Conservation (phyloP, 2,329 filamentous ascomycete genomes). For the Alternaria viburni region DNA sequence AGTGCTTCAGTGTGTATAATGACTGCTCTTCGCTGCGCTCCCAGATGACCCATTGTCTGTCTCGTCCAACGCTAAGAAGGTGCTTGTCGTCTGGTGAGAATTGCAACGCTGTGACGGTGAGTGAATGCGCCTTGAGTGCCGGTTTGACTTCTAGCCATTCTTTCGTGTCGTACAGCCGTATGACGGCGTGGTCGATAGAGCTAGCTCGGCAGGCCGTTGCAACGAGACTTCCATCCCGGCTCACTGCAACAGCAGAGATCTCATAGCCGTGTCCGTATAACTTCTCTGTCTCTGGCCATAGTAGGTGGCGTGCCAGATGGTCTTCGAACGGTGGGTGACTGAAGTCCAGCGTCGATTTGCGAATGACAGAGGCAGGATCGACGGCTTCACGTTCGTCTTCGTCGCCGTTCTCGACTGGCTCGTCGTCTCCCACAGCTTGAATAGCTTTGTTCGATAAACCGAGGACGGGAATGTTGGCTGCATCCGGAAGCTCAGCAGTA, state of each 20-base stretch:
- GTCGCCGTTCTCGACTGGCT: constrained; percentile 44
- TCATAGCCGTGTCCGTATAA: constrained; percentile 98
- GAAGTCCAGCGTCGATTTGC: constrained; percentile 68
- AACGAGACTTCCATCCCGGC: constrained; percentile 74
- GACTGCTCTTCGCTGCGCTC: constrained; percentile 52
- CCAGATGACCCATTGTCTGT: constrained; percentile 91
- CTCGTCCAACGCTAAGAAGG: constrained; percentile 86
- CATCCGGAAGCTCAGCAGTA: constrained; percentile 68
- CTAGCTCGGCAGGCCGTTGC: constrained; percentile 94
- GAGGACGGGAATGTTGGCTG: constrained; percentile 92
- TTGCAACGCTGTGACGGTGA: constrained; percentile 82
- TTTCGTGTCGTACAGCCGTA: constrained; percentile 85
- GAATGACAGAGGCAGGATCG: constrained; percentile 62
- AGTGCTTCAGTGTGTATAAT: constrained; percentile 65
- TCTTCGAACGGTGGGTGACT: constrained; percentile 86
- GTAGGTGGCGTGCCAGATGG: constrained; percentile 82
- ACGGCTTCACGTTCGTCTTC: constrained; percentile 61
- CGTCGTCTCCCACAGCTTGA: constrained; percentile 54
- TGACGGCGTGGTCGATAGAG: constrained; percentile 91
- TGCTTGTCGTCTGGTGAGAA: constrained; percentile 78
- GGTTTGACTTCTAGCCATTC: constrained; percentile 89
- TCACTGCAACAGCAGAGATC: constrained; percentile 84
- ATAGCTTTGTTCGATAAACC: constrained; percentile 96
- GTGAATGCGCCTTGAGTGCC: constrained; percentile 79
- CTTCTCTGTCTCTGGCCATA: constrained; percentile 97